Base-by-base conservation (phyloP, 2,329 filamentous ascomycete genomes). In the Fusarium annulatum region DNA sequence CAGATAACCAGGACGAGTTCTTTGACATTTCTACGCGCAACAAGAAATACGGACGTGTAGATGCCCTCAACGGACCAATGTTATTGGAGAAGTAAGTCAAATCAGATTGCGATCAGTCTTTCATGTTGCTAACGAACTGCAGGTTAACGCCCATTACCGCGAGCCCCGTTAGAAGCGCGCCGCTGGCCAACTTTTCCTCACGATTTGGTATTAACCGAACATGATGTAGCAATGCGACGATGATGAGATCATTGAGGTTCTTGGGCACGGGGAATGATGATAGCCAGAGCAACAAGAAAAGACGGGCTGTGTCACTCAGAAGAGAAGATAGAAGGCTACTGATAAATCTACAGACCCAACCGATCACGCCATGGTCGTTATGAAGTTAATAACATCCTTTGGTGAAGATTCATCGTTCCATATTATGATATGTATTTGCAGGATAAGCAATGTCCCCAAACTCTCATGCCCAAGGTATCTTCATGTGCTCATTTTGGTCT, bases 1-100 rank as follows among this genome's bases (percentile, higher is more conserved):
- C 89, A 3, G 94, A 97, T 45, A 97, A 97, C 77, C 90, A 94
- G n/a, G 95, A 98, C 74, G 96, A 98, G 81, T 99, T 97, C 82
- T 99, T 96, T 81, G 96, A 99, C 80, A 92, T 96, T 56, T 93
- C 92, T 9, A 93, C 92, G 19, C 87, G 95, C 59, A 97, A 98
- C 83, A 95, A 93, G 84, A 97, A 97, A 81, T 99, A 97, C 80
- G 93, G 95, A 21, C 92, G 94, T 61, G 97, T 99, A 39, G 94
- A 98, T 83, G 93, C 94, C 59, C 87, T 97, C 81, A 97, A 97
- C 80, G 96, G 96, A 0, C 94, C 95, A 1, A 86, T 94, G 45
- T 81, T 99, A 70, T 83, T 99, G n/a, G 96, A 98, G 84, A 99
- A 99, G 93, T 94, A 88, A 74, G 87, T 78, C 30, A 10, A n/a